Evolutionary conservation across 139 green algal species (phyloP).

Genomic region (Spirogloea muscicola): DNA sequence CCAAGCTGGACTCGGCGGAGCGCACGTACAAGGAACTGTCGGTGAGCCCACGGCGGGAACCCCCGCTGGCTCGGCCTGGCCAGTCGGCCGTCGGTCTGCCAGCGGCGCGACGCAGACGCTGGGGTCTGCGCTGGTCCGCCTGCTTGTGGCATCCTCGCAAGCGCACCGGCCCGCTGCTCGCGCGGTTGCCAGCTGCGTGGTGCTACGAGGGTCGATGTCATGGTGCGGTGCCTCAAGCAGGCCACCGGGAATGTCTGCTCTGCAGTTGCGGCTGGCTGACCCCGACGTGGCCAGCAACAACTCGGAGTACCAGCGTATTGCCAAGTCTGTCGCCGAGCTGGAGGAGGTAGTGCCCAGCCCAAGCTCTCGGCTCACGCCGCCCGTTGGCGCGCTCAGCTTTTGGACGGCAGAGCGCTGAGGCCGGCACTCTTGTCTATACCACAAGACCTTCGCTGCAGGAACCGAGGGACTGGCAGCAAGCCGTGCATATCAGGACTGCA

Average conservation of each 20-base stretch:
- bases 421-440: no score
- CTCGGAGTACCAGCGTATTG: slow-evolving; percentile 47
- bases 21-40: slow-evolving; percentile 46
- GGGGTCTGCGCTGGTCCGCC: background rate
- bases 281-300: slow-evolving; percentile 42
- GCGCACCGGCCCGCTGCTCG: no score
- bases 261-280: slow-evolving; percentile 42
- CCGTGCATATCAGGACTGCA: no score
- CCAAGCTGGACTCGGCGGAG: slow-evolving; percentile 46
- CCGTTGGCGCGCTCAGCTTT: no score
- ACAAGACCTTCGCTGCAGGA: no score
- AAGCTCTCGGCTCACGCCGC: no score
- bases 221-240: no score
- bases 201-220: no score
- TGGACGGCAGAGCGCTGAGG: no score
- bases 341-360: slow-evolving; percentile 30
- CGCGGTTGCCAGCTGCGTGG: background rate
- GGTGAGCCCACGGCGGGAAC: slow-evolving; percentile 5
- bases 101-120: background rate
- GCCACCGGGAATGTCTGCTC: no score
- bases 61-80: background rate
- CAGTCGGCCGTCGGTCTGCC: background rate
- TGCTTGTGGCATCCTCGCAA: no score
- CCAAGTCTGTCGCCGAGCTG: slow-evolving; percentile 35
- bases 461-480: no score